A percentile compares a stretch with the other conserved stretches of the same genome.
Conservation (phyloP, 1,284 basidiomycete species). For the Leccinum subspadiceum region DNA sequence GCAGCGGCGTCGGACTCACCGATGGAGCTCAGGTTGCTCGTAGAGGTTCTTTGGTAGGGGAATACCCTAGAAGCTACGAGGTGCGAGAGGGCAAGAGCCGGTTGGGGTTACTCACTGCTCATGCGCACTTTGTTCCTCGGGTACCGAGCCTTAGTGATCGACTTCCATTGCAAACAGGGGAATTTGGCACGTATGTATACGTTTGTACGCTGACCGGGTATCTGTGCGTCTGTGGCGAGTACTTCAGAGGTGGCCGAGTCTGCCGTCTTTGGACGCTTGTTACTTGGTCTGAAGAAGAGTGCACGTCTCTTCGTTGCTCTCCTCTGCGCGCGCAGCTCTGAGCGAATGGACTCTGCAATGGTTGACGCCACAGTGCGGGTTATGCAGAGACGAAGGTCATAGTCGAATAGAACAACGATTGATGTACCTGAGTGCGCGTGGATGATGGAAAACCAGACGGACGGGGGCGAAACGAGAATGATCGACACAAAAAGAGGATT, state of each 20-base stretch:
- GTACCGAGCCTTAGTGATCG: constrained; percentile 69
- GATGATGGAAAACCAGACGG: too few relatives aligned
- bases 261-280: too few relatives aligned
- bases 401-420: constrained; percentile 44
- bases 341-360: constrained; percentile 77
- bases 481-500: too few relatives aligned
- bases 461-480: too few relatives aligned
- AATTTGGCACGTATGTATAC: constrained; percentile 81
- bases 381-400: constrained; percentile 74
- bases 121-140: constrained; percentile 94
- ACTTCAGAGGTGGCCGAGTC: too few relatives aligned
- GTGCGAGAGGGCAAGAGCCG: not conserved
- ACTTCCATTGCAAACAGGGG: constrained; percentile 64
- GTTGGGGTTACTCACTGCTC: constrained; percentile 60
- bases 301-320: too few relatives aligned
- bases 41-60: too few relatives aligned
- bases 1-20: too few relatives aligned
- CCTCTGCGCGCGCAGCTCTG: constrained; percentile 20
- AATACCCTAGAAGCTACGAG: too few relatives aligned
- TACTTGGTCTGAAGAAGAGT: constrained; percentile 18
- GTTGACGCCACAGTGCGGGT: constrained; percentile 87
- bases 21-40: too few relatives aligned
- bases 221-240: constrained; percentile 42
- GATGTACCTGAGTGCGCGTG: too few relatives aligned
- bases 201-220: constrained; percentile 63